Conservation (phyloP, 441 rosid genomes). For the Erodium chrysanthum region DNA sequence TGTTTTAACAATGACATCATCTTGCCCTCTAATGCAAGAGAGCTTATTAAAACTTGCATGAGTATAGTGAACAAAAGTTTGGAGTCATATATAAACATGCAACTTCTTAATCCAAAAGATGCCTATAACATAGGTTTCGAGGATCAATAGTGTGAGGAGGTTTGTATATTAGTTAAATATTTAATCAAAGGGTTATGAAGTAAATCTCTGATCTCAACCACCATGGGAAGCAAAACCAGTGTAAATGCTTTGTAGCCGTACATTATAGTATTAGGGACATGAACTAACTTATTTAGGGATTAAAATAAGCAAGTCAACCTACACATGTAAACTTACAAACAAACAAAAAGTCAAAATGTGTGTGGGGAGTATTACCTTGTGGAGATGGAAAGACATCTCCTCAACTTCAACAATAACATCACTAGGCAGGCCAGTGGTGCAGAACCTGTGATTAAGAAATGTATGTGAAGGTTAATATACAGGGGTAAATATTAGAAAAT, state of each 20-base stretch:
- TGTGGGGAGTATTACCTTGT: conserved; percentile 54
- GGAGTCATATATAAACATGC: no score
- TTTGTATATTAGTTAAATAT: no score
- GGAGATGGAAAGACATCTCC: conserved; percentile 93
- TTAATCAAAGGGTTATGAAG: no score
- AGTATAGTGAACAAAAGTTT: background rate
- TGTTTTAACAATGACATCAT: no score
- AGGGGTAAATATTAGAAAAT: background rate
- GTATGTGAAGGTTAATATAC: conserved; percentile 12
- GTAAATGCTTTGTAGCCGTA: no score
- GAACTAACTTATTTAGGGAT: background rate
- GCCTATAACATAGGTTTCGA: no score
- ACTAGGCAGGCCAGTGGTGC: conserved; percentile 90
- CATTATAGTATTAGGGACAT: background rate
- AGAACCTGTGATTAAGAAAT: conserved; percentile 49
- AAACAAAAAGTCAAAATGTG: background rate
- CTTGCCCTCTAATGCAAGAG: background rate
- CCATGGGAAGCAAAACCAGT: no score
- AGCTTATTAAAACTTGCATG: background rate
- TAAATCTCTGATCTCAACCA: no score
- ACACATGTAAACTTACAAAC: background rate
- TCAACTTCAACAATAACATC: conserved; percentile 83
- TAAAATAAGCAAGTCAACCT: background rate
- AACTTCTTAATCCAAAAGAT: no score
- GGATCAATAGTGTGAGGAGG: no score